Base-by-base conservation (phyloP, 2,329 filamentous ascomycete genomes). In the Pseudocercospora cruenta region DNA sequence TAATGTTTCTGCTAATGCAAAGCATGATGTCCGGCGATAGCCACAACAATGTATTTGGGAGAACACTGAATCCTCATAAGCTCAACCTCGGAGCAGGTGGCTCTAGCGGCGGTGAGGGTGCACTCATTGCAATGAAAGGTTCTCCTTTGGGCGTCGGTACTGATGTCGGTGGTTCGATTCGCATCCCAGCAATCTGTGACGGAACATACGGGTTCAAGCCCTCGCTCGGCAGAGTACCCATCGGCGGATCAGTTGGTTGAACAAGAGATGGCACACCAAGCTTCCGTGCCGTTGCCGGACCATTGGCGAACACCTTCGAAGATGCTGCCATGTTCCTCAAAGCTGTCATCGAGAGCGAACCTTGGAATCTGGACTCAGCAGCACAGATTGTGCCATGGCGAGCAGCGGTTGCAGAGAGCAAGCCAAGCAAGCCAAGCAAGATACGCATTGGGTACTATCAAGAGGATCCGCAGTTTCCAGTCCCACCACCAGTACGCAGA, bases 181-280 rank as follows among this genome's bases (percentile, higher is more conserved):
- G 89, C 72, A 95, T 97, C 76, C 94, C 91, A 78, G 91, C 96
- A 63, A 93, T 97, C 72, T 94, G 94, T 79, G 78, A 79, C 58
- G 76, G 76, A 8, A 74, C 75, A 24, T 76, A 73, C 51, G 76
- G 75, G 4, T 73, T 76, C 66, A 68, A 68, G 53, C 70, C 72
- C 1, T 69, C 65, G 0, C 49, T 84, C 33, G 31, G 55, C 10
- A 36, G 36, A 22, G 55, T 58, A 10, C 36, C 36, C n/a, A 58
- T 58, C n/a, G 55, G 36, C 16, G 31, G 55, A 58, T 10, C 14
- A 36, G 31, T 39, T 39, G 36, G 55, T 16, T 19, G 19, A 9
- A 36, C 57, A 3, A 26, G 77, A 4, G 81, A 82, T 4, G 84
- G 84, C 0, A 80, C 81, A 77, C 62, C 74, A 24, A 82, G 81